These are phyloP conservation scores for Cucurbitaria berberidis DNA, from an alignment of 2,329 filamentous ascomycete genomes.

Conservation along the genomic window DNA sequence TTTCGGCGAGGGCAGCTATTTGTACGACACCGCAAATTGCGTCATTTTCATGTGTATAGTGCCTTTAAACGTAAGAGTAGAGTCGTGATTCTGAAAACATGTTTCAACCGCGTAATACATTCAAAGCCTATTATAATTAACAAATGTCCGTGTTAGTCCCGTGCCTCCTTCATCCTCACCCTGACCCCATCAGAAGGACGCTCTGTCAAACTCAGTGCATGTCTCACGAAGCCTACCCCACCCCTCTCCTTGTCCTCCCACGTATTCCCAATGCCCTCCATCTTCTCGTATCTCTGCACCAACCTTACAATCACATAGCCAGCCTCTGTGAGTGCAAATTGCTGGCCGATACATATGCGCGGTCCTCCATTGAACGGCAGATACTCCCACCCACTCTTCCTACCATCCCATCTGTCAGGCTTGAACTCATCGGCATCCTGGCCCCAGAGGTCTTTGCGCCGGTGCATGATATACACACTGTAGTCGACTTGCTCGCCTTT, in stretches of 20 bases:
- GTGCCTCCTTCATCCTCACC: constrained; percentile 39
- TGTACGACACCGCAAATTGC: background rate
- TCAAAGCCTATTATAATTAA: background rate
- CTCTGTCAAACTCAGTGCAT: constrained; percentile 31
- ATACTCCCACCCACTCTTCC: constrained; percentile 39
- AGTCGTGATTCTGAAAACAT: too few relatives aligned
- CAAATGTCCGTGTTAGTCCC: constrained; percentile 6
- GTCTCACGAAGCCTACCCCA: constrained; percentile 30
- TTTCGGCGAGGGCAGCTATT: too few relatives aligned
- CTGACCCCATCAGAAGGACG: constrained; percentile 42
- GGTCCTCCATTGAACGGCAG: constrained; percentile 45
- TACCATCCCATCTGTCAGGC: constrained; percentile 47
- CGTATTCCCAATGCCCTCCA: constrained; percentile 32
- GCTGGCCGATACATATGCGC: constrained; percentile 42
- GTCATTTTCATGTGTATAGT: too few relatives aligned
- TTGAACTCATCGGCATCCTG: constrained; percentile 44
- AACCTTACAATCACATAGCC: constrained; percentile 36
- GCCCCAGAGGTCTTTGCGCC: constrained; percentile 47
- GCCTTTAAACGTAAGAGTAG: too few relatives aligned
- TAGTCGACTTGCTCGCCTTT: constrained; percentile 39
- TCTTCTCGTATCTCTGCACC: constrained; percentile 36
- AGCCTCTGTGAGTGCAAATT: constrained; percentile 42
- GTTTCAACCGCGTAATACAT: too few relatives aligned
- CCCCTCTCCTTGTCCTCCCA: constrained; percentile 36
- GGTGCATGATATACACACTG: constrained; percentile 41